phyloP scores from a whole-genome alignment of 345 rosid genomes.

The Murraya koenigii region DNA sequence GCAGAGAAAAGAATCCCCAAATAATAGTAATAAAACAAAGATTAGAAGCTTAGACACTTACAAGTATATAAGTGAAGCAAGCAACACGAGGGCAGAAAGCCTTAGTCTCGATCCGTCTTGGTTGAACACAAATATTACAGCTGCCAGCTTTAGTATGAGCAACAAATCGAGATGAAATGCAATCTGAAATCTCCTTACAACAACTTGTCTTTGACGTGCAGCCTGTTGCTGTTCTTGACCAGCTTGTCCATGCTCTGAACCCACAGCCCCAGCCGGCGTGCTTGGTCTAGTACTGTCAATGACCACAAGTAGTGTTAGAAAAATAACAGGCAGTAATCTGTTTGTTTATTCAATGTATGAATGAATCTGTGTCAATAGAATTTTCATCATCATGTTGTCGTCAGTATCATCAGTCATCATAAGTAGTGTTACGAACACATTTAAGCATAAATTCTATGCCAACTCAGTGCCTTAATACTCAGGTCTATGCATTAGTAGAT shows the following conservation, averaged over 20 bases:
- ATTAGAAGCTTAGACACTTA: constrained; percentile 40
- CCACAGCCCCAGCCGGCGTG: constrained; percentile 39
- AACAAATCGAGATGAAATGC: constrained; percentile 91
- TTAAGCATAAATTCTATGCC: not conserved
- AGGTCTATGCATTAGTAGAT: not conserved
- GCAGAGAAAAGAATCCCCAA: not conserved
- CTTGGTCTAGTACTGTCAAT: constrained; percentile 29
- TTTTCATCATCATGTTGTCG: not conserved
- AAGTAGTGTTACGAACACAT: not conserved
- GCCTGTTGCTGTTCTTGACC: constrained; percentile 59
- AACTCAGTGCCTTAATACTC: not conserved
- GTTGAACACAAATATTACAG: constrained; percentile 88
- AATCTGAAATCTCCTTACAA: constrained; percentile 82
- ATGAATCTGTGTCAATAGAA: not conserved
- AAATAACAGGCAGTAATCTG: not conserved
- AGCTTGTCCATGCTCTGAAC: constrained; percentile 47
- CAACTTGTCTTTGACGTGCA: constrained; percentile 69
- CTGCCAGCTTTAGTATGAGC: constrained; percentile 89
- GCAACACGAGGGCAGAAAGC: constrained; percentile 75
- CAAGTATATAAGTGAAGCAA: constrained; percentile 86
- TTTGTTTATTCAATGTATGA: not conserved
- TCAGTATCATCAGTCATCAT: not conserved
- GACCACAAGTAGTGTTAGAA: constrained; percentile 1
- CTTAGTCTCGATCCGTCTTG: constrained; percentile 98
- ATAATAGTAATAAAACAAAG: not conserved